Base-by-base conservation (phyloP, 257 asterid species). In the Solanum paucissectum region DNA sequence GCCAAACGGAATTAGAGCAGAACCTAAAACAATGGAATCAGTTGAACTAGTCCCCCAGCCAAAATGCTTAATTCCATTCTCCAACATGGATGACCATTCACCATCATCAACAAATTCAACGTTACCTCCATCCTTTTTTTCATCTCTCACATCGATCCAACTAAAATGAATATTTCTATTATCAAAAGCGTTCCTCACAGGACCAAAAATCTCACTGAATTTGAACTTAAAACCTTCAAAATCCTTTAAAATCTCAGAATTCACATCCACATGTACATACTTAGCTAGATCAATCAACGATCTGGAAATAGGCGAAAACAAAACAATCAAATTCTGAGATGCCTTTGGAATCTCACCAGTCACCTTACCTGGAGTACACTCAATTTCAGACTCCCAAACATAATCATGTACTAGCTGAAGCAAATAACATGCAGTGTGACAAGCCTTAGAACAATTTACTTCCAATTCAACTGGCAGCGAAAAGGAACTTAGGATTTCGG, bases 41-140 rank as follows among this genome's bases (percentile, higher is more conserved):
- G 94, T 95, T 13, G 98, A 94, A 90, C 96, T 93, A 94, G 89
- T 91, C 7, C 98, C 95, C 98, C 97, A 97, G 23, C 98, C 97
- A 71, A 92, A 92, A 86, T 91, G 90, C 86, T 88, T 87, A 83
- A 93, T 86, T 71, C 89, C 88, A 66, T 92, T 92, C 88, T 90
- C 91, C 55, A 93, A 81, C 12, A 32, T 60, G 20, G 27, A 86
- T 87, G 91, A 85, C 69, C 72, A 64, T 74, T 73, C 90, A 88
- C 68, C 73, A 36, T 84, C 89, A 89, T 69, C 81, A 25, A 37
- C 36, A 38, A 49, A 34, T 2, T 46, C 64, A 85, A 89, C 88
- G 76, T 87, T 86, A 29, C 58, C 91, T 88, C 88, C 72, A 69
- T 72, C 90, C 62, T 81, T 88, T 34, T 79, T 55, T 10, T 86